Base-by-base conservation (phyloP, 495 filamentous ascomycete species). In the Gamarada debralockiae region DNA sequence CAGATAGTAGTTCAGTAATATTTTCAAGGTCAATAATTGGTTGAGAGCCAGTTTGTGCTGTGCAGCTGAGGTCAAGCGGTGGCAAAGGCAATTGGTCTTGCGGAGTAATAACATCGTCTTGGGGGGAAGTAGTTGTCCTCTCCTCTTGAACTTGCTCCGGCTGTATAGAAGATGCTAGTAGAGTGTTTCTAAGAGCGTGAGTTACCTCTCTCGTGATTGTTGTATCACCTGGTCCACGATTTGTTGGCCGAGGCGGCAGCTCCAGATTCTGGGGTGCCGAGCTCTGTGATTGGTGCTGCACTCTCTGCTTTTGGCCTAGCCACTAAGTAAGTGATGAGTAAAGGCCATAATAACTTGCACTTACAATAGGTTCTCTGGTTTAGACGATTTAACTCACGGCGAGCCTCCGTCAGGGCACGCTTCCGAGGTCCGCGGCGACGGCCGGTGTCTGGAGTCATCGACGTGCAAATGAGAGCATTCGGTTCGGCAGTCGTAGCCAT, bases 301-400 rank as follows among this genome's bases (percentile, higher is more conserved):
- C 36, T 41, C 33, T 58, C 25, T 48, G 36, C 49, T 41, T 52
- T 34, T 53, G 42, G 6, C 55, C 43, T 53, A n/a, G n/a, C n/a
- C 14, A 14, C 13, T 2, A 23, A 29, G 45, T 5, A 18, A 22
- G 3, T 36, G 31, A 25, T 8, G 7, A 12, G 15, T 9, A 8
- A n/a, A 3, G n/a, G 1, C 10, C 37, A n/a, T 13, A n/a, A 3
- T 3, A 1, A 34, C 27, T 25, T 15, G 15, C 15, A 62, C 67
- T 37, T 58, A 75, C 72, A 63, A 43, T 68, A 75, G 6, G 62
- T 59, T 50, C 62, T 61, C 50, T 75, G 72, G 14, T 70, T 67
- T 15, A 65, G 48, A 21, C 64, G 55, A 31, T 75, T 75, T 50
- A 73, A 71, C 33, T 69, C 65, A 57, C 65, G 67, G 7, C 71